A percentile compares a stretch with the other conserved stretches of the same genome.
Conservation (phyloP, 1,284 basidiomycete species). For the Ustilago sp. region DNA sequence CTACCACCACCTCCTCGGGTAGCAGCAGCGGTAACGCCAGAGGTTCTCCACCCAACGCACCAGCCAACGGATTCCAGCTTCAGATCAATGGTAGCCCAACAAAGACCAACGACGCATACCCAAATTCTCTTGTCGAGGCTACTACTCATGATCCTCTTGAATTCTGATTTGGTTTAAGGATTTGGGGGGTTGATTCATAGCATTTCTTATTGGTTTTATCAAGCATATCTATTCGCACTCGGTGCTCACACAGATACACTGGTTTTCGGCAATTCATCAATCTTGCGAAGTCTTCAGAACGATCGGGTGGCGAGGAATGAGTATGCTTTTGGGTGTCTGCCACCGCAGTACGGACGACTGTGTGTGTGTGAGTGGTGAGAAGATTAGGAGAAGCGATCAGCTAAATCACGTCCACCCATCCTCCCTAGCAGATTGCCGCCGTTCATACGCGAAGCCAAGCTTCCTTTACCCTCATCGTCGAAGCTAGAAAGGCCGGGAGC, state of each 20-base stretch:
- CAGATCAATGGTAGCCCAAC: constrained; percentile 43
- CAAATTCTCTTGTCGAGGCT: constrained; percentile 19
- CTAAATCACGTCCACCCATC: constrained; percentile 12
- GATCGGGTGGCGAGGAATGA: not conserved
- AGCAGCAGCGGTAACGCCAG: constrained; percentile 5
- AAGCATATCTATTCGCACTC: not conserved
- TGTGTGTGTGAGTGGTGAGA: not conserved
- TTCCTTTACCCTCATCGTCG: constrained; percentile 11
- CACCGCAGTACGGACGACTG: not conserved
- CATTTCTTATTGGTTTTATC: constrained; percentile 2
- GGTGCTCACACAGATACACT: not conserved
- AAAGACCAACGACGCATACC: constrained; percentile 22
- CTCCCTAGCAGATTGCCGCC: constrained; percentile 14
- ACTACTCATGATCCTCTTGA: constrained; percentile 51
- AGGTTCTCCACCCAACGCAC: constrained; percentile 12
- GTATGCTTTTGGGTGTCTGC: not conserved
- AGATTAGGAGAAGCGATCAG: constrained; percentile 31
- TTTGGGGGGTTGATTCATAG: not conserved
- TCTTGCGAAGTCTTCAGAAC: not conserved
- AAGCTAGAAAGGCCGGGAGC: constrained; percentile 32
- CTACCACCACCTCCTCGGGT: constrained; percentile 20
- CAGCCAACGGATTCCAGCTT: constrained; percentile 24
- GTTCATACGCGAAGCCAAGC: constrained; percentile 5
- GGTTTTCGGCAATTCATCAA: not conserved
- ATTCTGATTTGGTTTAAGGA: constrained; percentile 22